These are phyloP conservation scores for Chalaropsis ovoidea DNA, from an alignment of 2,329 filamentous ascomycete genomes.

Conservation along the genomic window DNA sequence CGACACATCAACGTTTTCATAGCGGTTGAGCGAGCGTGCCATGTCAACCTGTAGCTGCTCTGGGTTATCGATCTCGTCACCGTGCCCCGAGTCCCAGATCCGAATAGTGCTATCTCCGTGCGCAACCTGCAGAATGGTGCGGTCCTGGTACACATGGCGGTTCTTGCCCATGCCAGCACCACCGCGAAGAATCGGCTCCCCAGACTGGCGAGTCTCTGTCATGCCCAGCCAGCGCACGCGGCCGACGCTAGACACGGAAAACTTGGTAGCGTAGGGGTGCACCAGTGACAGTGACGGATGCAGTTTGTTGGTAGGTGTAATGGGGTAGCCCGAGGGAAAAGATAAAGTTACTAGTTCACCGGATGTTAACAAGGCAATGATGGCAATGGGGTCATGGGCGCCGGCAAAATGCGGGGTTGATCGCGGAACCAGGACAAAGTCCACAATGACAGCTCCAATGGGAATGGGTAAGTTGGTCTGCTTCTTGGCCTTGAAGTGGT, in stretches of 20 bases:
- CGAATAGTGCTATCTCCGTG: conserved; percentile 88
- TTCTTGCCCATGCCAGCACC: conserved; percentile 62
- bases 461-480: conserved; percentile 65
- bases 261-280: conserved; percentile 73
- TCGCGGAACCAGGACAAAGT: conserved; percentile 77
- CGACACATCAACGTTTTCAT: conserved; percentile 64
- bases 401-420: conserved; percentile 75
- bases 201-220: conserved; percentile 70
- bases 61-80: conserved; percentile 85
- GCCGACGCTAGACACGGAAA: conserved; percentile 62
- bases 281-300: conserved; percentile 80
- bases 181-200: conserved; percentile 67
- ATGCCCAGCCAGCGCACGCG: conserved; percentile 80
- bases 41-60: conserved; percentile 76
- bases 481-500: conserved; percentile 69
- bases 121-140: conserved; percentile 75
- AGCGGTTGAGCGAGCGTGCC: conserved; percentile 69
- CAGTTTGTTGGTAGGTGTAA: conserved; percentile 84
- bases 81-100: conserved; percentile 85
- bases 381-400: conserved; percentile 79
- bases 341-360: conserved; percentile 83
- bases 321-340: conserved; percentile 84
- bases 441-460: conserved; percentile 61
- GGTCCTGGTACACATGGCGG: conserved; percentile 65
- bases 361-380: conserved; percentile 68